Base-by-base conservation (phyloP, 495 filamentous ascomycete species). In the Oleoguttula mirabilis region DNA sequence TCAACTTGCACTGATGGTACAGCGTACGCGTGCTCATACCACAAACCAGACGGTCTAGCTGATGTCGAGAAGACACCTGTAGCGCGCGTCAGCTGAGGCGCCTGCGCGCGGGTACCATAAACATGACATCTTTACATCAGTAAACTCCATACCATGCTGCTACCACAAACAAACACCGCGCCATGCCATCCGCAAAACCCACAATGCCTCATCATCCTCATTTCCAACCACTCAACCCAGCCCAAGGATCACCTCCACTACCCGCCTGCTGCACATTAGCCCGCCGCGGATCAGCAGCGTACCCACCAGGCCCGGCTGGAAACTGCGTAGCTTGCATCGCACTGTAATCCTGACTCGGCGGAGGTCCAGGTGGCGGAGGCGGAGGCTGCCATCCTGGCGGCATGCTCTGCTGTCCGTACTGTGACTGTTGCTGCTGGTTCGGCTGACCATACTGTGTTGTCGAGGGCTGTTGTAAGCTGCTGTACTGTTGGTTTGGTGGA, bases 351-450 rank as follows among this genome's bases (percentile, higher is more conserved):
- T 86, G 80, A 22, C 70, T 80, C 24, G 70, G 75, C 1, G 73
- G 72, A 34, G 76, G 65, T 0, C 88, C 85, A 14, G 72, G 77
- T 0, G 80, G 77, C 31, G 76, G 65, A 0, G 88, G 88, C 15
- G 88, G 88, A 1, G 88, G 88, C 27, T 94, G 75, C 58, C 93
- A 95, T 14, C 86, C 86, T 14, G 76, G 74, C 23, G 85, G 84
- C 49, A 88, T 68, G 15, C 22, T 21, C 7, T 54, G 46, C 20
- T 38, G 39, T 1, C 50, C 43, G 19, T 40, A 33, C 10, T 34
- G 15, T 10, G 31, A n/a, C 16, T 55, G 55, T 10, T 51, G 48
- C 19, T 46, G 50, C 15, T 55, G 47, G 12, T 43, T 32, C 31
- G 57, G 58, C 35, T 54, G 48, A n/a, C 43, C 41, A 32, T 48